Conservation (phyloP, 2,329 filamentous ascomycete species). For the Exophiala xenobiotica region DNA sequence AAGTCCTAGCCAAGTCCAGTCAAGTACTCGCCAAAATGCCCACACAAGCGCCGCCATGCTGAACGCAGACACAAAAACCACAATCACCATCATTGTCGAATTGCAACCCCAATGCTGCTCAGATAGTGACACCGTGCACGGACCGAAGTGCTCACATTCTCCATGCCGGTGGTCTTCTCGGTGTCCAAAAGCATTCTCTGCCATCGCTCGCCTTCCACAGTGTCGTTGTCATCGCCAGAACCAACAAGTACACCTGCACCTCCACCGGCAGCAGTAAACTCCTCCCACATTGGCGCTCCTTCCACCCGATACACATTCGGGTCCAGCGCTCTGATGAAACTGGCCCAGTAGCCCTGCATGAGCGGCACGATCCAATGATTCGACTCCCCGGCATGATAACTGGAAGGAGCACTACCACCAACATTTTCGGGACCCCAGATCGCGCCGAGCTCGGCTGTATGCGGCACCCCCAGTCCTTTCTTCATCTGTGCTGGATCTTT, state of each 20-base stretch:
- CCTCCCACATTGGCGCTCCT: conserved; percentile 20
- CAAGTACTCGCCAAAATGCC: too few relatives aligned
- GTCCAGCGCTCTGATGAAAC: conserved; percentile 66
- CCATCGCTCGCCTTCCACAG: conserved; percentile 30
- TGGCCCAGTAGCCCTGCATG: conserved; percentile 71
- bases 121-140: conserved; percentile 51
- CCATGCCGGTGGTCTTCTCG: conserved; percentile 46
- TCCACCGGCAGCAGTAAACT: conserved; percentile 11
- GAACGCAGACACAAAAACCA: too few relatives aligned
- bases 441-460: conserved; percentile 65
- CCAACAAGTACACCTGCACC: too few relatives aligned
- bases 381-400: conserved; percentile 49
- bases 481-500: conserved; percentile 55
- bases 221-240: neutral
- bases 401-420: conserved; percentile 49
- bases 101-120: conserved; percentile 46
- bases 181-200: conserved; percentile 47
- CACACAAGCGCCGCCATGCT: too few relatives aligned
- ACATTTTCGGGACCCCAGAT: conserved; percentile 66
- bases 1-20: too few relatives aligned
- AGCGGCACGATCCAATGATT: conserved; percentile 61
- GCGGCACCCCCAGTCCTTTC: conserved; percentile 62
- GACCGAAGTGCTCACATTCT: conserved; percentile 43
- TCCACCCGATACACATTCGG: conserved; percentile 55
- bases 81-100: conserved; percentile 47